These are phyloP conservation scores for Colletotrichum sp. DNA, from an alignment of 2,329 filamentous ascomycete species.

Conservation along the genomic window DNA sequence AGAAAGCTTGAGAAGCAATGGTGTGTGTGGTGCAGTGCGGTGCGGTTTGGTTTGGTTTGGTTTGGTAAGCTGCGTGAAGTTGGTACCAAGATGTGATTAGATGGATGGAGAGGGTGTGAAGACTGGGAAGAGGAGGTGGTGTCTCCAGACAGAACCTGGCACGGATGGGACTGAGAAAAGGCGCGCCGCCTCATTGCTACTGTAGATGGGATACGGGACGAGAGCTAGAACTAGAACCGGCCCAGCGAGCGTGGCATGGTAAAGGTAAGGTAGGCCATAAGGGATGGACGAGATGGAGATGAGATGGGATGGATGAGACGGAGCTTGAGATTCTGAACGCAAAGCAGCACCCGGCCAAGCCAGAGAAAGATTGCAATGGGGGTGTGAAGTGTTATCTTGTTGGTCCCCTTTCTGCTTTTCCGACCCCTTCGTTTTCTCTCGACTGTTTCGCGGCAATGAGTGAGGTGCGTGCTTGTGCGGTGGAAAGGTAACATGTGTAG, in stretches of 20 bases:
- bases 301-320: conserved; percentile 11
- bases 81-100: neutral
- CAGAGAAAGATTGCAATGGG: neutral
- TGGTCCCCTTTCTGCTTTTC: neutral
- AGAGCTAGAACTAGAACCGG: neutral
- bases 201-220: neutral
- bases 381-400: neutral
- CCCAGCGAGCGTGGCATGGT: neutral
- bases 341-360: neutral
- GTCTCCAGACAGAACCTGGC: neutral
- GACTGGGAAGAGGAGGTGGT: neutral
- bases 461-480: neutral
- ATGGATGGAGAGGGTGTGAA: neutral
- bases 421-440: conserved; percentile 1
- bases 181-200: neutral
- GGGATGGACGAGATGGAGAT: neutral
- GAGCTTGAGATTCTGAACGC: neutral
- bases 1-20: conserved; percentile 9
- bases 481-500: neutral
- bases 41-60: neutral
- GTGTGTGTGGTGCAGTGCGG: neutral
- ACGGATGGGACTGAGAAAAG: neutral
- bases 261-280: neutral
- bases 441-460: conserved; percentile 1
- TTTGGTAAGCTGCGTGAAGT: neutral